Base-by-base conservation (phyloP, 441 rosid species). In the Erodium moschatum region DNA sequence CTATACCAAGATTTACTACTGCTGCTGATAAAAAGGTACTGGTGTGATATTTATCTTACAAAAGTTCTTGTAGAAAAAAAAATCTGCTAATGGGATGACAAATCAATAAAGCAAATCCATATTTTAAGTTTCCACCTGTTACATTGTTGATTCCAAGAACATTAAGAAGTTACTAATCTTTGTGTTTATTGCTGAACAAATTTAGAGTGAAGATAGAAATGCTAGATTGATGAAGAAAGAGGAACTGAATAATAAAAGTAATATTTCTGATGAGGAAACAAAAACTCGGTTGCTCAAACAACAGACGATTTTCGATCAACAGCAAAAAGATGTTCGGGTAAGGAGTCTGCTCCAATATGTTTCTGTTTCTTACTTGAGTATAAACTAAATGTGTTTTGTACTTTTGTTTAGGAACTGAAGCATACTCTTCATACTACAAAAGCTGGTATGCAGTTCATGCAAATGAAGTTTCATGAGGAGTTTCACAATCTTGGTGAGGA, bases 371-470 rank as follows among this genome's bases (percentile, higher is more conserved):
- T 62, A 33, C 18, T 16, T 46, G 29, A 20, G 54, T 67, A 77
- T 67, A 52, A 46, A 76, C 68, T 64, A 72, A 21, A 68, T 3
- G 27, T 62, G 68, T 38, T 19, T 68, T 11, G 31, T 70, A 62
- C 20, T 24, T 60, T 52, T 50, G 7, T 27, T 11, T 66, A 94
- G 98, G 97, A 87, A 73, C 69, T 94, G 72, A 89, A 85, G 78
- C 85, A 82, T 69, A 77, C 83, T 42, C 83, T 89, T 64, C 77
- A 76, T 74, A 77, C 86, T 73, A 87, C 97, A 71, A 94, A 85
- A 82, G 85, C 92, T 73, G 98, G 97, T 13, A 87, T 94, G 86
- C 91, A 89, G 68, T 87, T 77, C 75, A 86, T 94, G 82, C 97
- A 88, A 80, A 86, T 79, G 85, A 88, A 89, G 70, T 84, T 89